These are phyloP conservation scores for Pestalotiopsis sp. DNA, from an alignment of 2,329 filamentous ascomycete genomes.

Conservation along the genomic window DNA sequence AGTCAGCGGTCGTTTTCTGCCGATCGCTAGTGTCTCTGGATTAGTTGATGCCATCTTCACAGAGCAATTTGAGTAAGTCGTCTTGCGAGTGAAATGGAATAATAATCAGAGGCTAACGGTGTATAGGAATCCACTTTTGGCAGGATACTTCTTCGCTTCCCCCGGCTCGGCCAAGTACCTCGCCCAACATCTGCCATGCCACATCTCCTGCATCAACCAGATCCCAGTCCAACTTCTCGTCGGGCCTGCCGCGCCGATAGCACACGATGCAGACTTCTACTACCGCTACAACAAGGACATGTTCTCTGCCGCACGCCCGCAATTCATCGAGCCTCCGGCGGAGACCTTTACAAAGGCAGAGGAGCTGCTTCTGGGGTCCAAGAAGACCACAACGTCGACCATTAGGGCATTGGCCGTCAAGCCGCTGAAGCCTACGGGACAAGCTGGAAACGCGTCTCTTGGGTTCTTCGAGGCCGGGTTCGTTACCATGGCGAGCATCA, in stretches of 20 bases:
- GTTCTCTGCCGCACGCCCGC: conserved; percentile 47
- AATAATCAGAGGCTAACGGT: not conserved
- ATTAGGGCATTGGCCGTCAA: conserved; percentile 16
- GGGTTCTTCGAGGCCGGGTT: conserved; percentile 53
- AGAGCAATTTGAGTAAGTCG: conserved; percentile 23
- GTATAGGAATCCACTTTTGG: conserved; percentile 35
- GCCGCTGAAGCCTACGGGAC: conserved; percentile 34
- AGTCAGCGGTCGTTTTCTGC: conserved; percentile 27
- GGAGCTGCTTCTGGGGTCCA: conserved; percentile 20
- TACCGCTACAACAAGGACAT: conserved; percentile 42
- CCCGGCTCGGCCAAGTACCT: conserved; percentile 58
- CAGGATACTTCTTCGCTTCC: conserved; percentile 55
- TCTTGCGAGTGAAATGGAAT: too few relatives aligned
- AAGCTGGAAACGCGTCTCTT: conserved; percentile 34
- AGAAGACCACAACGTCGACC: conserved; percentile 20
- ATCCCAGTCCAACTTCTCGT: conserved; percentile 56
- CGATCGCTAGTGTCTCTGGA: conserved; percentile 26
- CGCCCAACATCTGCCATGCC: conserved; percentile 53
- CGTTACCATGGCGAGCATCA: conserved; percentile 34
- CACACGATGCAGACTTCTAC: conserved; percentile 24
- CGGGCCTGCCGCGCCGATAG: conserved; percentile 36
- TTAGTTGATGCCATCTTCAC: conserved; percentile 29
- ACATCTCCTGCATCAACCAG: conserved; percentile 57
- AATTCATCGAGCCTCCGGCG: conserved; percentile 33
- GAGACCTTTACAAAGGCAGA: conserved; percentile 17